These are phyloP conservation scores for Neurospora sp. DNA, from an alignment of 2,329 filamentous ascomycete genomes.

Conservation along the genomic window DNA sequence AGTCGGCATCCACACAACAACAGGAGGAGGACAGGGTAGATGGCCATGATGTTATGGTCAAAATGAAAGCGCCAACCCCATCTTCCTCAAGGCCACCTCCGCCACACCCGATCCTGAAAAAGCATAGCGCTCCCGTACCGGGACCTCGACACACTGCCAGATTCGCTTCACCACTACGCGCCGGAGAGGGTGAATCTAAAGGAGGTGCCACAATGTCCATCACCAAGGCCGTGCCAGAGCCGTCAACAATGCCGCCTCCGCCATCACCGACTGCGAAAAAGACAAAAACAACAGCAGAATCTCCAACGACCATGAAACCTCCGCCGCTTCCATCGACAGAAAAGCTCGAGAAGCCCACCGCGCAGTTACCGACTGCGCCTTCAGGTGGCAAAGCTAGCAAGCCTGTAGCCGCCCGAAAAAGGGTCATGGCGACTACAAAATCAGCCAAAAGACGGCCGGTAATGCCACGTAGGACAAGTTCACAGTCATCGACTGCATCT, in stretches of 20 bases:
- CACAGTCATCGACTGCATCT: conserved; percentile 32
- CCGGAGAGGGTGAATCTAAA: conserved; percentile 31
- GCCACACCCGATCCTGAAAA: conserved; percentile 50
- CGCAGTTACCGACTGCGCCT: conserved; percentile 14
- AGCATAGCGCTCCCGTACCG: conserved; percentile 41
- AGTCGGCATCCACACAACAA: not conserved
- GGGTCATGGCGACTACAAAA: conserved; percentile 33
- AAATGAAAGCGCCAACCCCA: conserved; percentile 16
- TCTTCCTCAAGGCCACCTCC: conserved; percentile 39
- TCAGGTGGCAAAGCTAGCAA: conserved; percentile 23
- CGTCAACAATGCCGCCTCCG: conserved; percentile 15
- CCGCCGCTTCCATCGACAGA: conserved; percentile 12
- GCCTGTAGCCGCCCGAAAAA: conserved; percentile 20
- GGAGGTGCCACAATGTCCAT: conserved; percentile 30
- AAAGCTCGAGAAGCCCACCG: conserved; percentile 20
- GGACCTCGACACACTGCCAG: conserved; percentile 49
- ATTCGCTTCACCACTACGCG: conserved; percentile 46
- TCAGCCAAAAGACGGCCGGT: conserved; percentile 35
- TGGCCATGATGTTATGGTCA: not conserved
- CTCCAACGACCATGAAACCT: conserved; percentile 15
- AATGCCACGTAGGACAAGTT: conserved; percentile 36
- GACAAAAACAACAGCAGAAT: not conserved
- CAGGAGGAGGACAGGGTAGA: not conserved
- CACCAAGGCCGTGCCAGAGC: conserved; percentile 25
- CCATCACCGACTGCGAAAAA: not conserved